phyloP scores from a whole-genome alignment of 371 early-diverging fungal genomes.

The Syncephalastrum contaminatum region DNA sequence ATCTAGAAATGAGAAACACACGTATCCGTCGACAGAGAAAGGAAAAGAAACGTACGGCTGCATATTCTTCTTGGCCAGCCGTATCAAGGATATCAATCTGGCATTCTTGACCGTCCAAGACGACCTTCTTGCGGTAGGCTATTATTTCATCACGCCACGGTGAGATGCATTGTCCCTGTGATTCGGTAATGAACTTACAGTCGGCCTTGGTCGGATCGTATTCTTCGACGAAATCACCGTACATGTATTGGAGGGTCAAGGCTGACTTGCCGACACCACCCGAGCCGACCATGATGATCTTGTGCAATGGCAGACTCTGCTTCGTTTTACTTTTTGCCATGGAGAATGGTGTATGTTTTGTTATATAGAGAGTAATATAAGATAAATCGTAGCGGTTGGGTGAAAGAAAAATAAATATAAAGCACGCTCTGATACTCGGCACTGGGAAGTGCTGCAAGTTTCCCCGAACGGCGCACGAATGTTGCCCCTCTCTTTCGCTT shows the following conservation, averaged over 20 bases:
- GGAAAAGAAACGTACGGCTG: slow-evolving; percentile 51
- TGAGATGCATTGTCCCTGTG: neutral
- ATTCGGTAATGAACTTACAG: slow-evolving; percentile 36
- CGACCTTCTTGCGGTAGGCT: slow-evolving; percentile 73
- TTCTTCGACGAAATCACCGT: slow-evolving; percentile 93
- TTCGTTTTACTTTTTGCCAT: slow-evolving; percentile 53
- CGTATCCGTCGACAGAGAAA: neutral
- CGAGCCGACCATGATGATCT: slow-evolving; percentile 91
- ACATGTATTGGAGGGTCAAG: slow-evolving; percentile 88
- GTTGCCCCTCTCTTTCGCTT: too few species aligned
- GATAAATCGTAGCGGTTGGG: too few species aligned
- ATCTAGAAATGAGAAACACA: neutral
- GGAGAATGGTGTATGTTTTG: neutral
- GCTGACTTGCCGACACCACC: slow-evolving; percentile 96
- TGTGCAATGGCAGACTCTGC: slow-evolving; percentile 75
- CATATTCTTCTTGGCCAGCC: slow-evolving; percentile 92
- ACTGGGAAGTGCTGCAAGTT: too few species aligned
- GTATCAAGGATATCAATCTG: slow-evolving; percentile 93
- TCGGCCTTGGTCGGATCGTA: slow-evolving; percentile 97
- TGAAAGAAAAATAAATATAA: too few species aligned
- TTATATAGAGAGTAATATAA: too few species aligned
- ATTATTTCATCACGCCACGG: slow-evolving; percentile 4
- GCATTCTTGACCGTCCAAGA: slow-evolving; percentile 70
- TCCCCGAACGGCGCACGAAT: too few species aligned
- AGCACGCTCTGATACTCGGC: too few species aligned